Percentiles rank a stretch among this genome's conserved stretches.
These are phyloP conservation scores for Aristolochia fimbriata DNA, from an alignment of 164 flowering plant species.

Conservation along the genomic window DNA sequence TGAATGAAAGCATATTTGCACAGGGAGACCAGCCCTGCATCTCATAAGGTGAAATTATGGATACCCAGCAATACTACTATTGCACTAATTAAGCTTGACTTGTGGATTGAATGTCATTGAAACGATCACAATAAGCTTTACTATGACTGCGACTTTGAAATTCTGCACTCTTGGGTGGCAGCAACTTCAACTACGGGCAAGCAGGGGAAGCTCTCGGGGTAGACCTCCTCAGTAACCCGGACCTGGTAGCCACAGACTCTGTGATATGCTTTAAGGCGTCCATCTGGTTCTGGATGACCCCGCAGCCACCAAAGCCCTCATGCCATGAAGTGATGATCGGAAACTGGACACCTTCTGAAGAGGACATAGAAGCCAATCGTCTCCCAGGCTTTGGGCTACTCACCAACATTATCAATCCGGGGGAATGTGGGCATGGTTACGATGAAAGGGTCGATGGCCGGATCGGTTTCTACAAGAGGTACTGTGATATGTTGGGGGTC, in stretches of 20 bases:
- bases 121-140: no score
- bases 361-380: conserved; percentile 20
- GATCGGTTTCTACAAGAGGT: conserved; percentile 10
- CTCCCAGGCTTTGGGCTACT: conserved; percentile 26
- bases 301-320: conserved; percentile 32
- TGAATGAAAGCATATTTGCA: no score
- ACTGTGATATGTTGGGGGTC: conserved; percentile 7
- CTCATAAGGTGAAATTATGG: no score
- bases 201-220: conserved; percentile 20
- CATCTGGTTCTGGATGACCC: conserved; percentile 37
- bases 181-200: conserved; percentile 36
- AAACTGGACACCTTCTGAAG: conserved; percentile 21
- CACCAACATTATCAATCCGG: conserved; percentile 45
- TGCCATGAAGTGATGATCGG: conserved; percentile 35
- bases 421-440: conserved; percentile 22
- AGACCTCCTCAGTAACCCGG: conserved; percentile 25
- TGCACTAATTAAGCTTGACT: no score
- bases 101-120: neutral
- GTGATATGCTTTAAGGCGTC: conserved; percentile 30
- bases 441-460: conserved; percentile 6
- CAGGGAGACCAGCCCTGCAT: no score
- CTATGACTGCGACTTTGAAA: no score
- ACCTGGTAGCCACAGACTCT: conserved; percentile 25
- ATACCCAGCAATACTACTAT: no score
- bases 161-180: neutral